A percentile compares a stretch with the other conserved stretches of the same genome.
Evolutionary conservation across 441 rosid species (phyloP).

Genomic region (Eruca vesicaria): DNA sequence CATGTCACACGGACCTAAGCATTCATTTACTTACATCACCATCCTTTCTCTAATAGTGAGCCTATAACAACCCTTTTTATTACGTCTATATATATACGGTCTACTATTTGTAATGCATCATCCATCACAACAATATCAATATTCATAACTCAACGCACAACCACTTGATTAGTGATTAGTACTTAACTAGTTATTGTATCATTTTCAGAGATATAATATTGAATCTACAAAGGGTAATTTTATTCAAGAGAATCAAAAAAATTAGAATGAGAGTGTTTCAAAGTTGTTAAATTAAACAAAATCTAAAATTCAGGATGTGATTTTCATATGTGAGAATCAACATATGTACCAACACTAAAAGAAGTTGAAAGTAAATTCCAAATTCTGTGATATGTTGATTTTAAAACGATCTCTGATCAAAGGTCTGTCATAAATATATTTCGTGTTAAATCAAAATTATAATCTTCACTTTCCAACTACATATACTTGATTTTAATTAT

Average conservation of each 20-base stretch:
- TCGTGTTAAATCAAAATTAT: background rate
- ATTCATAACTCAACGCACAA: background rate
- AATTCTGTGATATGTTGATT: background rate
- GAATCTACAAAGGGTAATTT: background rate
- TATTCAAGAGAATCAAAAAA: background rate
- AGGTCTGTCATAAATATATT: background rate
- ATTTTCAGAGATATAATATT: background rate
- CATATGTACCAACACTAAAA: background rate
- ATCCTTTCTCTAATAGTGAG: slow-evolving; percentile 22
- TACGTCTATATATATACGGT: background rate
- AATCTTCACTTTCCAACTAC: background rate
- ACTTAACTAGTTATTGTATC: background rate
- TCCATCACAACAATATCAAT: background rate
- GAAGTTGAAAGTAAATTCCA: background rate
- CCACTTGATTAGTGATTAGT: background rate
- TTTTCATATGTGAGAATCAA: background rate
- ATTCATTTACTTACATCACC: slow-evolving; percentile 24
- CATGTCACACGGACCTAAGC: slow-evolving; percentile 30
- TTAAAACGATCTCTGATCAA: background rate
- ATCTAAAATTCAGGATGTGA: background rate
- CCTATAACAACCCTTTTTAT: slow-evolving; percentile 12
- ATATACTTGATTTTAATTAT: background rate
- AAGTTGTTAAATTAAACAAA: background rate
- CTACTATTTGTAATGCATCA: slow-evolving; percentile 16
- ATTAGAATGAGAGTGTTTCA: background rate